phyloP scores from a whole-genome alignment of 202 grass and related monocot genomes.

The Bolboschoenoplectus hybrid region DNA sequence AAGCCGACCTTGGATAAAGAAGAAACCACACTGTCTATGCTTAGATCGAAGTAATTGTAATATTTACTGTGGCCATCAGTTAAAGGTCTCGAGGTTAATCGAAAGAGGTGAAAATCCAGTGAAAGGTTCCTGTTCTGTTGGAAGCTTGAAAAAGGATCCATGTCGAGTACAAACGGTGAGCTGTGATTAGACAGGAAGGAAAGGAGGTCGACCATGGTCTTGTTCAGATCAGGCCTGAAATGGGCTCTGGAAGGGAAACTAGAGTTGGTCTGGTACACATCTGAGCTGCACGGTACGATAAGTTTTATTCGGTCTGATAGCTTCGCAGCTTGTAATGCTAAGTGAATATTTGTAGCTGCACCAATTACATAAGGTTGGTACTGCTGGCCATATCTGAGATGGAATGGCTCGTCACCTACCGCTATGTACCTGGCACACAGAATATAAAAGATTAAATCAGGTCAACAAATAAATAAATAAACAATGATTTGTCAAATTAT shows the following conservation, averaged over 20 bases:
- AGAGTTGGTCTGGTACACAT: constrained; percentile 68
- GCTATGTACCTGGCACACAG: constrained; percentile 56
- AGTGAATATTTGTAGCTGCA: constrained; percentile 75
- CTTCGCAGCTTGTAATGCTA: constrained; percentile 64
- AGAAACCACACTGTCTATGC: constrained; percentile 78
- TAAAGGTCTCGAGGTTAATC: constrained; percentile 63
- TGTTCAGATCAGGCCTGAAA: constrained; percentile 85
- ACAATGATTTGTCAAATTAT: neutral
- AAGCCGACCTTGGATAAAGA: constrained; percentile 81
- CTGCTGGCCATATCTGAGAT: constrained; percentile 57
- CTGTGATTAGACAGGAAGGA: constrained; percentile 74
- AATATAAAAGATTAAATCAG: constrained; percentile 17
- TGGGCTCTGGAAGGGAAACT: constrained; percentile 66
- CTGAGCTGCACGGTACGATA: constrained; percentile 68
- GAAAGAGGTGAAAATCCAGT: constrained; percentile 72
- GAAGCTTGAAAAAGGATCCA: constrained; percentile 69
- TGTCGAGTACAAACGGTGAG: constrained; percentile 79
- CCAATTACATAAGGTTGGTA: constrained; percentile 69
- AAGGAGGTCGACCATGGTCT: constrained; percentile 80
- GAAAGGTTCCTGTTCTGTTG: constrained; percentile 81
- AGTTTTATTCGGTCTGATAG: constrained; percentile 81
- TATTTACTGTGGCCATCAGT: constrained; percentile 79
- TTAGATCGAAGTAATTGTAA: constrained; percentile 77
- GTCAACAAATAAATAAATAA: neutral
- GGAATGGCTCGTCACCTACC: constrained; percentile 87